These are phyloP conservation scores for Pneumocystis murina DNA, from an alignment of 1,139 yeast species.

Conservation along the genomic window DNA sequence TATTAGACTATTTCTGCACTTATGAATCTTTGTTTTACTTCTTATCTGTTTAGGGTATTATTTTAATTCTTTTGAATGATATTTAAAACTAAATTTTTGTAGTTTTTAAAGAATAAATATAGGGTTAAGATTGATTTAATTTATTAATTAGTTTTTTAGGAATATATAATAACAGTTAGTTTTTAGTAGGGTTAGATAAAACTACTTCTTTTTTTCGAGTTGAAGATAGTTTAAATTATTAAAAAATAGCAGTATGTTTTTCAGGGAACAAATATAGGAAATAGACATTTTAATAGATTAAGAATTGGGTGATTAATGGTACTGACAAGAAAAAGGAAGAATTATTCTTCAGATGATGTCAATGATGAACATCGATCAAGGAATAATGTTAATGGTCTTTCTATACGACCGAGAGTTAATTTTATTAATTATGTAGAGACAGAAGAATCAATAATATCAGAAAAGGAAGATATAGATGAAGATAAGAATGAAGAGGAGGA, in stretches of 20 bases:
- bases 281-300: background rate
- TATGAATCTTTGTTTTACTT: background rate
- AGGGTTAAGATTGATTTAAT: background rate
- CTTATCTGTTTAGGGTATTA: background rate
- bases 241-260: background rate
- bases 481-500: background rate
- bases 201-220: background rate
- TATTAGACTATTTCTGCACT: no score
- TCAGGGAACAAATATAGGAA: background rate
- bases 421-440: background rate
- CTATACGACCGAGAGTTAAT: background rate
- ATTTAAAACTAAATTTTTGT: background rate
- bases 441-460: background rate
- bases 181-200: background rate
- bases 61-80: background rate
- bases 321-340: background rate
- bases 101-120: background rate
- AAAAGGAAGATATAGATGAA: background rate
- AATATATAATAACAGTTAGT: background rate
- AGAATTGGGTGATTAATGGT: background rate
- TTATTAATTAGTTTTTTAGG: background rate
- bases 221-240: background rate
- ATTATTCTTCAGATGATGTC: background rate
- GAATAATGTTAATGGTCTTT: background rate
- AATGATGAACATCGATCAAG: background rate